Base-by-base conservation (phyloP, 768 basidiomycete species). In the Leccinum rimulosum region DNA sequence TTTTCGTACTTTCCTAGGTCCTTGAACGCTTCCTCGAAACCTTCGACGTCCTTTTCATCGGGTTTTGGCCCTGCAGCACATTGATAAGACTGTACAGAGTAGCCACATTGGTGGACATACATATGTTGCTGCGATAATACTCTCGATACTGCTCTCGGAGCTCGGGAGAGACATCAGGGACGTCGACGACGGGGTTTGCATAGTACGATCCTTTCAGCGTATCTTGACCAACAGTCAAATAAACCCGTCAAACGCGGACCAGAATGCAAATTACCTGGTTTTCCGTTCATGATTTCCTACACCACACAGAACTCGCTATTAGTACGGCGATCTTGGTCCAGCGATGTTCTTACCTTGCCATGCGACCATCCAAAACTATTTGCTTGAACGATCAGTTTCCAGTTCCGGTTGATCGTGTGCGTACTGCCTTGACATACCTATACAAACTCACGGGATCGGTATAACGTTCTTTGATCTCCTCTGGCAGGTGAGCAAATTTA, bases 201-300 rank as follows among this genome's bases (percentile, higher is more conserved):
- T 99, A 99, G 76, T 87, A 99, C 0, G 91, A 94, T 3, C 95
- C 96, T 72, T 98, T 98, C 66, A 95, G 76, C 3, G 81, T 77
- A 71, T 98, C 94, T 87, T 71, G 65, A 19, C 58, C 19, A n/a
- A 40, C 28, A 35, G 48, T 64, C 25, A 55, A 53, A 50, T 52
- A 47, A 15, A 56, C 33, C 38, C 22, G 25, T 33, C 56, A n/a
- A 40, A 19, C 27, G 54, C 14, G 17, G 2, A 33, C 14, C 30
- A 55, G 19, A 19, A 57, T 55, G 33, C 12, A 12, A n/a, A 83
- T 69, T 63, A 83, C 89, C 91, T 64, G 89, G 91, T 65, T 85
- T 88, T 31, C 95, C 95, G 67, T 98, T 98, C 95, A 98, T 97
- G 50, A 95, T 85, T 80, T 98, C 96, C 86, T 92, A 56, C 30